Evolutionary conservation across 306 rosid species (phyloP).

Genomic region (Inga oerstediana): DNA sequence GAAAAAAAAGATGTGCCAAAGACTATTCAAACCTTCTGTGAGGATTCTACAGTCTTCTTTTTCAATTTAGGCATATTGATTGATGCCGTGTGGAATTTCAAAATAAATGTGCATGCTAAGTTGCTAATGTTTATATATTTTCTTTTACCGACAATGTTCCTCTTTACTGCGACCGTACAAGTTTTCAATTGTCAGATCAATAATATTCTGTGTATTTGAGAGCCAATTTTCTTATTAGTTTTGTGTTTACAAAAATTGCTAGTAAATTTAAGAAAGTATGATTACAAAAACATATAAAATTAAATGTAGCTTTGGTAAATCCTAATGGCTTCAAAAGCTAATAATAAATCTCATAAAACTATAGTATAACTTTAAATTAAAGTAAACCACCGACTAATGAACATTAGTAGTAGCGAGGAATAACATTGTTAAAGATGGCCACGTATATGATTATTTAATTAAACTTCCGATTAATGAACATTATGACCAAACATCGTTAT

Average conservation of each 20-base stretch:
- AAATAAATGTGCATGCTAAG: constrained; percentile 28
- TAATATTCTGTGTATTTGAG: not conserved
- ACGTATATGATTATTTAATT: too few species aligned
- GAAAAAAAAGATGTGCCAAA: not conserved
- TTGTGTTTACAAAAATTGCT: not conserved
- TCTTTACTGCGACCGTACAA: constrained; percentile 9
- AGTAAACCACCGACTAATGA: not conserved
- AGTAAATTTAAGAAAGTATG: not conserved
- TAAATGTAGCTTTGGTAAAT: not conserved
- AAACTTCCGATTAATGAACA: not conserved
- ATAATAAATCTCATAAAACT: not conserved
- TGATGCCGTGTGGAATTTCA: not conserved
- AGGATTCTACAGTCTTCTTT: not conserved
- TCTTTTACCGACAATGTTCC: too few species aligned
- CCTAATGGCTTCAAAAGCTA: not conserved
- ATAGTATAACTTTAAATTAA: not conserved
- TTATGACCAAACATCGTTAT: not conserved
- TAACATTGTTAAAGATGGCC: too few species aligned
- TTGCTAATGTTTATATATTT: not conserved
- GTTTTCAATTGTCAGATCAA: not conserved
- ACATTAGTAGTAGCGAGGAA: too few species aligned
- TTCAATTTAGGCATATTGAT: not conserved
- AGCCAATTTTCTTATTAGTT: not conserved
- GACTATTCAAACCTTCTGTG: not conserved
- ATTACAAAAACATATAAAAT: not conserved